Evolutionary conservation across 192 early-diverging fungal species (phyloP).

Genomic region (Podila epigama): DNA sequence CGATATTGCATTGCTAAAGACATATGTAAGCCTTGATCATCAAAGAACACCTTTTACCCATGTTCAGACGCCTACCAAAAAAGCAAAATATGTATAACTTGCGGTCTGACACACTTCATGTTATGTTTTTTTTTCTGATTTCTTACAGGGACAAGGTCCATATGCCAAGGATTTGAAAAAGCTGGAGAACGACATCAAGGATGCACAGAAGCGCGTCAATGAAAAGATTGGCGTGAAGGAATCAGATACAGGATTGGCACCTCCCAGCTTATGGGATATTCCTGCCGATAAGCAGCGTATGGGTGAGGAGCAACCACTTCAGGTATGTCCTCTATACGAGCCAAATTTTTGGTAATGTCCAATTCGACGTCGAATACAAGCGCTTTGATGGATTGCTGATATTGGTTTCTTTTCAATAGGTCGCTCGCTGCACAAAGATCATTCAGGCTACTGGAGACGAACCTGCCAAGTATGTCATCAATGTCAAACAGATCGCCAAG

Average conservation of each 20-base stretch:
- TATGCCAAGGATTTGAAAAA: constrained; percentile 96
- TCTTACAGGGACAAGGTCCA: constrained; percentile 90
- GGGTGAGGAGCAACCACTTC: constrained; percentile 93
- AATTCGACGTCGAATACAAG: too few species aligned
- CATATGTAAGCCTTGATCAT: constrained; percentile 75
- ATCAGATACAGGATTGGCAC: constrained; percentile 96
- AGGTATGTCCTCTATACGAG: constrained; percentile 59
- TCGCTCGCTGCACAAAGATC: constrained; percentile 99
- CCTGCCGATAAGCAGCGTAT: constrained; percentile 98
- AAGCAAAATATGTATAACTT: not conserved
- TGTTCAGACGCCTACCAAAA: not conserved
- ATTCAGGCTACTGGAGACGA: constrained; percentile 91
- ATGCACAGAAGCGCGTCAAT: constrained; percentile 97
- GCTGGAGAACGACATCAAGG: constrained; percentile 95
- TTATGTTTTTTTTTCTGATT: not conserved
- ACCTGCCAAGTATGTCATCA: constrained; percentile 97
- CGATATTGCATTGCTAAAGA: constrained; percentile 91
- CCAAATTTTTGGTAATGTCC: too few species aligned
- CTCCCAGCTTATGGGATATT: constrained; percentile 98
- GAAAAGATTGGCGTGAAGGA: constrained; percentile 99
- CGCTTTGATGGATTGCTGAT: too few species aligned
- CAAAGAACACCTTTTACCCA: not conserved
- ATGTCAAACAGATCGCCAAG: constrained; percentile 99
- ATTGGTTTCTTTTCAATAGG: too few species aligned
- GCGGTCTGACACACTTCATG: not conserved